phyloP scores from a whole-genome alignment of 805 yeast genomes.

The Hanseniaspora clermontiae region DNA sequence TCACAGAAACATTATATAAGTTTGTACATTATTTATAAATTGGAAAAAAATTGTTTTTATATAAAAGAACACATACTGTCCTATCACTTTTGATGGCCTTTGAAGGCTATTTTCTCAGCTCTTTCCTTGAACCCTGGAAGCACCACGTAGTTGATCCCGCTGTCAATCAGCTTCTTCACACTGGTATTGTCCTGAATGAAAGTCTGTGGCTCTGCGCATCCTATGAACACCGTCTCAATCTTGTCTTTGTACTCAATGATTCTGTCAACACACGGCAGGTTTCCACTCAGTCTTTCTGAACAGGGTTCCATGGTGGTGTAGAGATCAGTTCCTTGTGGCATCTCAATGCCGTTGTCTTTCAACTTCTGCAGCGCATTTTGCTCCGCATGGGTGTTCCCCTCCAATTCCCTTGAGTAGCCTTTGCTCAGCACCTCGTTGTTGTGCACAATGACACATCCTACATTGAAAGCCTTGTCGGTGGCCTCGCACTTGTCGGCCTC shows the following conservation, averaged over 20 bases:
- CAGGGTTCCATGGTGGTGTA: conserved; percentile 99
- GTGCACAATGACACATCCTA: conserved; percentile 75
- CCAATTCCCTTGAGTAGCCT: conserved; percentile 82
- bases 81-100: conserved; percentile 44
- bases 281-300: conserved; percentile 76
- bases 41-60: too few species aligned
- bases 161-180: conserved; percentile 36
- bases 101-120: conserved; percentile 55
- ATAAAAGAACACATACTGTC: too few species aligned
- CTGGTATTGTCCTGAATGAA: conserved; percentile 75
- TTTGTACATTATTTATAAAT: too few species aligned
- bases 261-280: conserved; percentile 75
- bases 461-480: conserved; percentile 77
- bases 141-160: conserved; percentile 59
- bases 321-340: conserved; percentile 67
- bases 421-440: conserved; percentile 46
- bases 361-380: conserved; percentile 83
- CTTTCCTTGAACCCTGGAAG: conserved; percentile 73
- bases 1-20: too few species aligned
- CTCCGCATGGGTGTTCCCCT: conserved; percentile 96
- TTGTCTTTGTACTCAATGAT: conserved; percentile 38
- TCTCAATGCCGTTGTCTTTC: conserved; percentile 29
- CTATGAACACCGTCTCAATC: conserved; percentile 73
- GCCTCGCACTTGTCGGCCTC: conserved; percentile 73
- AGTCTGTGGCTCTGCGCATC: conserved; percentile 79